phyloP scores from a whole-genome alignment of 345 rosid genomes.

The Aegle marmelos region DNA sequence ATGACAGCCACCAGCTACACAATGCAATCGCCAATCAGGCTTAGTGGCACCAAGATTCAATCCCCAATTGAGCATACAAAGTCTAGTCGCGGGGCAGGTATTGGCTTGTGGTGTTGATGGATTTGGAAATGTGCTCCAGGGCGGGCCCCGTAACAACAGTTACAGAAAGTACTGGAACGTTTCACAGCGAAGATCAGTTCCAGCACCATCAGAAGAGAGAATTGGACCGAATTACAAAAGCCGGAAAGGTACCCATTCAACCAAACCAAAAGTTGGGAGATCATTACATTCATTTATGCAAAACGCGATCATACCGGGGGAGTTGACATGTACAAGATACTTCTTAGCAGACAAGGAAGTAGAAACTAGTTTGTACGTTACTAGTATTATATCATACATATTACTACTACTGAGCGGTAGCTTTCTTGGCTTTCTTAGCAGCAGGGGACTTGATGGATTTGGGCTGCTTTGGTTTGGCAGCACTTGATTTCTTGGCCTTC shows the following conservation, averaged over 20 bases:
- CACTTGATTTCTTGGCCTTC: constrained; percentile 35
- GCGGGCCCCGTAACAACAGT: not conserved
- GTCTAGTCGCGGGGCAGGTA: too few species aligned
- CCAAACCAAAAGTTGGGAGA: not conserved
- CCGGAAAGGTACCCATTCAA: not conserved
- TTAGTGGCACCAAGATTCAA: too few species aligned
- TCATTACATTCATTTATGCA: not conserved
- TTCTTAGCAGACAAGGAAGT: not conserved
- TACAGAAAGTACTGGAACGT: not conserved
- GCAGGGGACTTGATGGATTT: constrained; percentile 42
- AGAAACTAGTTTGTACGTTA: not conserved
- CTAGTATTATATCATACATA: too few species aligned
- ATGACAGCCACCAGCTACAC: too few species aligned
- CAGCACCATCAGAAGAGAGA: not conserved
- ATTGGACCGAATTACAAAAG: not conserved
- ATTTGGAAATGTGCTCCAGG: not conserved
- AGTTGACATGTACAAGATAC: not conserved
- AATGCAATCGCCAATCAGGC: too few species aligned
- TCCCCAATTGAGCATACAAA: not conserved
- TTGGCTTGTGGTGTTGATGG: not conserved
- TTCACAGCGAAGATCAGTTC: not conserved
- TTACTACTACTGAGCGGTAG: constrained; percentile 20
- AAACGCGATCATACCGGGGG: not conserved
- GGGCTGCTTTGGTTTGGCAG: constrained; percentile 44
- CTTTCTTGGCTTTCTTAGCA: constrained; percentile 44